Percentiles rank a stretch among this genome's conserved stretches.
Evolutionary conservation across 176 grass and related monocot species (phyloP).

Genomic region (Zizania latifolia): DNA sequence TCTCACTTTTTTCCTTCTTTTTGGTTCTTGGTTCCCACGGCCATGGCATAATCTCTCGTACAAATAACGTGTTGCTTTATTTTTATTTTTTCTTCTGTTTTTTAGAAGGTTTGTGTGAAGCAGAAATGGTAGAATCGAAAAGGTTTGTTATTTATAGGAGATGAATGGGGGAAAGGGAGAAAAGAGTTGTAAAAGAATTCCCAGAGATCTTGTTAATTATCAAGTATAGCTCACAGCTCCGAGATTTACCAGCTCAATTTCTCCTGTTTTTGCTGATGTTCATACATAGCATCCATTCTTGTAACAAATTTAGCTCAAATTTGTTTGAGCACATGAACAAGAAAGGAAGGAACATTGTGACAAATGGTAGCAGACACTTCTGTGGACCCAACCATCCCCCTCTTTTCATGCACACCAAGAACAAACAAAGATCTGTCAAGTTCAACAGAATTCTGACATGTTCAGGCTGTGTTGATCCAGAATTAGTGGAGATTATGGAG

Average conservation of each 20-base stretch:
- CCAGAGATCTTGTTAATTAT: conserved; percentile 25
- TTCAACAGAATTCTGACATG: conserved; percentile 13
- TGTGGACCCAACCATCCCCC: conserved; percentile 7
- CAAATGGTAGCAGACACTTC: neutral
- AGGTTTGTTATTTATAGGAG: conserved; percentile 20
- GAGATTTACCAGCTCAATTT: neutral
- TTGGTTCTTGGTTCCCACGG: conserved; percentile 25
- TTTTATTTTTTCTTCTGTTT: neutral
- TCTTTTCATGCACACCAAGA: neutral
- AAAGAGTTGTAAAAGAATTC: conserved; percentile 34
- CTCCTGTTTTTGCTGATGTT: neutral
- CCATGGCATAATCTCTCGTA: conserved; percentile 28
- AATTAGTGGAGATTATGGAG: neutral
- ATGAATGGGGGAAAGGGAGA: neutral
- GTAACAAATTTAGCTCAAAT: neutral
- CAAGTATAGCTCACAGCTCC: conserved; percentile 8
- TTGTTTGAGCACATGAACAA: neutral
- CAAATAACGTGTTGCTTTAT: conserved; percentile 36
- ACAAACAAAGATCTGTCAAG: neutral
- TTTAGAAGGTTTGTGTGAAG: conserved; percentile 20
- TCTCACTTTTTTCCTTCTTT: neutral
- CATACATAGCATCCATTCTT: neutral
- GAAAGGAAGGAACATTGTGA: neutral
- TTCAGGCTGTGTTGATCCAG: neutral
- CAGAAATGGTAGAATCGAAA: conserved; percentile 42